These are phyloP conservation scores for Colletotrichum liriopes DNA, from an alignment of 2,329 filamentous ascomycete genomes.

Conservation along the genomic window DNA sequence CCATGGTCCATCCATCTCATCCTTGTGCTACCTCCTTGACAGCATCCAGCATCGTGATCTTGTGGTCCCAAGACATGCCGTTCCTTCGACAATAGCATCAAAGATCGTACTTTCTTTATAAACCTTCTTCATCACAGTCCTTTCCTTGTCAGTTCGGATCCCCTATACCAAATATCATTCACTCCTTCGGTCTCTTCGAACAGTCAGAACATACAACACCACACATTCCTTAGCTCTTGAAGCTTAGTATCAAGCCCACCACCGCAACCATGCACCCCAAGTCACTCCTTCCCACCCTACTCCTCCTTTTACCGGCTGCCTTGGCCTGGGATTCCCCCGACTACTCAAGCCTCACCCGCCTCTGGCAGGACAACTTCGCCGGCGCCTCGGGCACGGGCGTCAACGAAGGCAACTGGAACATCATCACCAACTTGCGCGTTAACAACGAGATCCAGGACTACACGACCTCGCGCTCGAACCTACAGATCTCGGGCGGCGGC, in stretches of 20 bases:
- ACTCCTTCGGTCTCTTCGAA: constrained; percentile 9
- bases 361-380: constrained; percentile 62
- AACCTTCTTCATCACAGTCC: neutral
- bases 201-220: neutral
- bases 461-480: constrained; percentile 59
- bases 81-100: constrained; percentile 15
- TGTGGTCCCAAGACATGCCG: constrained; percentile 35
- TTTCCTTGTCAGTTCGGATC: neutral
- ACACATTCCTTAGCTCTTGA: constrained; percentile 20
- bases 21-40: constrained; percentile 19
- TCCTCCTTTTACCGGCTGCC: constrained; percentile 52
- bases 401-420: constrained; percentile 59
- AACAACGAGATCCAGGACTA: constrained; percentile 68
- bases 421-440: constrained; percentile 60
- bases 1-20: constrained; percentile 19
- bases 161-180: neutral
- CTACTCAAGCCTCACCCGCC: constrained; percentile 56
- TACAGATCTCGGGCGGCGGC: constrained; percentile 66
- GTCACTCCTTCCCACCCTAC: constrained; percentile 7
- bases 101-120: constrained; percentile 20
- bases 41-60: constrained; percentile 34
- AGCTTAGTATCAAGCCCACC: neutral
- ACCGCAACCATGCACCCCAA: constrained; percentile 34
- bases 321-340: constrained; percentile 56
- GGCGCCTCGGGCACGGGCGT: constrained; percentile 55